Conservation (phyloP, 2,329 filamentous ascomycete species). For the Fusarium sp. region DNA sequence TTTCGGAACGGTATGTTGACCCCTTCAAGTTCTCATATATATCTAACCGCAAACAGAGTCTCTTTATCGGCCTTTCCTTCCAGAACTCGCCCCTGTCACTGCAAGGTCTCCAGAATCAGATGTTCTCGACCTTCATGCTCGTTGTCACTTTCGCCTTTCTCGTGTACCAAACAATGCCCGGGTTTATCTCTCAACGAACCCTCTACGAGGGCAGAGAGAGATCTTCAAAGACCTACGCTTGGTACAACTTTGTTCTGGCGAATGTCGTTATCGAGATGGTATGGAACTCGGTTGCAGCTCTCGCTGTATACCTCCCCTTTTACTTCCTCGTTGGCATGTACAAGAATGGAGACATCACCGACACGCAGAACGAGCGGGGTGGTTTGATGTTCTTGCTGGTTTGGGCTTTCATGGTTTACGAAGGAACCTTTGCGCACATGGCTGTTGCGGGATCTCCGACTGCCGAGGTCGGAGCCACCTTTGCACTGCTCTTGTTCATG, state of each 20-base stretch:
- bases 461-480: slow-evolving; percentile 34
- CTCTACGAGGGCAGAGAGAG: slow-evolving; percentile 76
- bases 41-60: background rate
- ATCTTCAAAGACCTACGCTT: slow-evolving; percentile 70
- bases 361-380: slow-evolving; percentile 10
- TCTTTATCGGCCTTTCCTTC: background rate
- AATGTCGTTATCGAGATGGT: slow-evolving; percentile 27
- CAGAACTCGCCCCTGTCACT: background rate
- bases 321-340: slow-evolving; percentile 32
- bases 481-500: slow-evolving; percentile 55
- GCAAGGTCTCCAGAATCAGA: background rate
- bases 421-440: slow-evolving; percentile 30
- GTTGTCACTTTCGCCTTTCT: background rate
- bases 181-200: slow-evolving; percentile 73
- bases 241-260: slow-evolving; percentile 22
- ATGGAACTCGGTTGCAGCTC: slow-evolving; percentile 22
- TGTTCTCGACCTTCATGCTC: background rate
- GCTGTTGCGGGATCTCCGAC: slow-evolving; percentile 17
- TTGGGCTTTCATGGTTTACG: slow-evolving; percentile 20
- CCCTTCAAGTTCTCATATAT: background rate
- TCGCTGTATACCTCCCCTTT: background rate
- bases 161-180: slow-evolving; percentile 69
- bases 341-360: slow-evolving; percentile 12
- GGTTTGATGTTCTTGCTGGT: slow-evolving; percentile 14
- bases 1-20: background rate